phyloP scores from a whole-genome alignment of 176 grass and related monocot species.

The Zea luxurians region DNA sequence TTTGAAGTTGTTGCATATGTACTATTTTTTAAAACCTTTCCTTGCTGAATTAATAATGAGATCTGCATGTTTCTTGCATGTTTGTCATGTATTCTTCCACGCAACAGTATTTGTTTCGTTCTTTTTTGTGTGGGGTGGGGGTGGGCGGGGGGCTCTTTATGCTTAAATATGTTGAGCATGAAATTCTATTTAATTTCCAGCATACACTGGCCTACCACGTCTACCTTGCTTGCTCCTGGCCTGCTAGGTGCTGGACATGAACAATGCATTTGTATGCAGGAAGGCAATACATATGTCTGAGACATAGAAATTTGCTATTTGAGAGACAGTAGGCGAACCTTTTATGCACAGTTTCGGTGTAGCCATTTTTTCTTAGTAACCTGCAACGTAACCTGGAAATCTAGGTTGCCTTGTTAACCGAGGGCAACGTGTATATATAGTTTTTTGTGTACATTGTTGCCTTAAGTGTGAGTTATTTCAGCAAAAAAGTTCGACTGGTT shows the following conservation, averaged over 20 bases:
- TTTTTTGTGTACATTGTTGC: not conserved
- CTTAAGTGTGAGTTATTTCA: not conserved
- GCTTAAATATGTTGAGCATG: too few species aligned
- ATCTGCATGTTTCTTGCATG: slow-evolving; percentile 19
- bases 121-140: not conserved
- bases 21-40: not conserved
- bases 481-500: not conserved
- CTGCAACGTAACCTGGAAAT: not conserved
- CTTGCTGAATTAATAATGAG: slow-evolving; percentile 32
- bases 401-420: not conserved
- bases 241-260: slow-evolving; percentile 8
- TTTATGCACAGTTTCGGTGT: too few species aligned
- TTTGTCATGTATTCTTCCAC: slow-evolving; percentile 25
- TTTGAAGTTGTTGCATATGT: slow-evolving; percentile 5
- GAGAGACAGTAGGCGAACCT: too few species aligned
- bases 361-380: too few species aligned
- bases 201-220: slow-evolving; percentile 40
- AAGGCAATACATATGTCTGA: not conserved
- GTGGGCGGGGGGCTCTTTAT: not conserved
- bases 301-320: not conserved
- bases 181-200: slow-evolving; percentile 29
- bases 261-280: slow-evolving; percentile 6
- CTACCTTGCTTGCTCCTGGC: slow-evolving; percentile 19
- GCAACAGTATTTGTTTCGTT: slow-evolving; percentile 24
- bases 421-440: not conserved